Conservation (phyloP, 2,329 filamentous ascomycete genomes). For the Herpotrichia juniperi region DNA sequence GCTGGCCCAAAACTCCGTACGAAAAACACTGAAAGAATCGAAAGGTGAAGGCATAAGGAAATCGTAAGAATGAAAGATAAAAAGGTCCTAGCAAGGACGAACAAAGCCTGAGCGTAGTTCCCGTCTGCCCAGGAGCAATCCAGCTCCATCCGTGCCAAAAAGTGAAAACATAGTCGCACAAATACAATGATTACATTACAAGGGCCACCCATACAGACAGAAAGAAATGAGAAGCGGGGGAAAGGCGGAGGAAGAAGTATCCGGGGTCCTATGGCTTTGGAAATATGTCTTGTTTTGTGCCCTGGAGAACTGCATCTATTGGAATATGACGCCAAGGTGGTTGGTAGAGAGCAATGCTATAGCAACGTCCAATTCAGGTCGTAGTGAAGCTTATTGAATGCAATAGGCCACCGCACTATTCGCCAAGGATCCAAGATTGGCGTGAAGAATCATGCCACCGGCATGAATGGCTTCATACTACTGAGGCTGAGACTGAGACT, state of each 20-base stretch:
- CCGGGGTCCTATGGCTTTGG: background rate
- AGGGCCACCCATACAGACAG: background rate
- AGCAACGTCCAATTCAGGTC: background rate
- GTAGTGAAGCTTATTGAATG: background rate
- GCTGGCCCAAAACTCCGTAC: too few species aligned
- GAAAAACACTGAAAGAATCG: too few species aligned
- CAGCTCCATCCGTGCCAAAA: too few species aligned
- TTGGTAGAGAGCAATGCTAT: background rate
- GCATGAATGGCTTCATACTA: too few species aligned
- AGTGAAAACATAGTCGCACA: background rate
- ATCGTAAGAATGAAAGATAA: too few species aligned
- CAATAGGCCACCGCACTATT: background rate
- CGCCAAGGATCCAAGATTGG: background rate
- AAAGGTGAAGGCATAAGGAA: too few species aligned
- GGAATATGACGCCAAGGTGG: background rate
- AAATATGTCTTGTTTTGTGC: background rate
- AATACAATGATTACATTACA: slow-evolving; percentile 3
- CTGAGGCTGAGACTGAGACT: too few species aligned
- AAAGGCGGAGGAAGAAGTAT: background rate
- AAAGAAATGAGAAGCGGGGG: background rate
- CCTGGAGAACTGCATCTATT: background rate
- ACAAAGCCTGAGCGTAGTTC: too few species aligned
- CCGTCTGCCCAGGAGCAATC: too few species aligned
- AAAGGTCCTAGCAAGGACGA: too few species aligned
- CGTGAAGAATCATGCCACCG: background rate